Conservation (phyloP, 1,139 yeast genomes). For the Debaryomyces udenii region DNA sequence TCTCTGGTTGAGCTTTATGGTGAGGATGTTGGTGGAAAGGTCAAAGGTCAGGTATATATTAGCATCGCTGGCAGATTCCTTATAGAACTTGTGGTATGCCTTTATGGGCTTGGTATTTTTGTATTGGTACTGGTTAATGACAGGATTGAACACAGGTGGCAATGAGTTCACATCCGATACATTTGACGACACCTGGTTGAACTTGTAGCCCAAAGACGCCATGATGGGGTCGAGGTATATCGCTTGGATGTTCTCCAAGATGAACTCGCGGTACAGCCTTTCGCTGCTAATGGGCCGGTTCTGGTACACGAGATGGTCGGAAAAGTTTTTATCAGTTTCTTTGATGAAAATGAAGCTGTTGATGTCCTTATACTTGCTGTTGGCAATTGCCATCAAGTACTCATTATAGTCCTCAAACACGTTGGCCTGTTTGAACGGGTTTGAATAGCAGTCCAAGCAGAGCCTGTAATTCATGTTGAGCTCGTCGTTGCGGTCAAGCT, state of each 20-base stretch:
- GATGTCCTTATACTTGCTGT: conserved; percentile 26
- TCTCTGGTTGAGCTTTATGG: conserved; percentile 32
- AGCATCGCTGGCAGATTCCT: conserved; percentile 24
- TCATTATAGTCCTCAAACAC: conserved; percentile 42
- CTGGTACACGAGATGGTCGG: conserved; percentile 28
- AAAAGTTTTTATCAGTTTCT: conserved; percentile 39
- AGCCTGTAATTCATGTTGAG: conserved; percentile 29
- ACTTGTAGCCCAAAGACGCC: conserved; percentile 37
- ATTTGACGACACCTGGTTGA: conserved; percentile 38
- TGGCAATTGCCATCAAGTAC: conserved; percentile 32
- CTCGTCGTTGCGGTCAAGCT: conserved; percentile 28
- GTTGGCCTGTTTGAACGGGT: conserved; percentile 38
- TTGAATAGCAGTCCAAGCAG: conserved; percentile 31
- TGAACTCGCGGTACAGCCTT: conserved; percentile 38
- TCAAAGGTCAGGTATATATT: conserved; percentile 30
- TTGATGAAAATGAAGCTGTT: conserved; percentile 38
- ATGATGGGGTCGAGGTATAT: conserved; percentile 46
- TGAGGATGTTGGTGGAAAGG: conserved; percentile 28
- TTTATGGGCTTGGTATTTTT: conserved; percentile 32
- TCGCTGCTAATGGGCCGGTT: conserved; percentile 32
- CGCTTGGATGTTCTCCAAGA: conserved; percentile 39
- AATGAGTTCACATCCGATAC: conserved; percentile 23
- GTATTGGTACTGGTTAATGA: conserved; percentile 20
- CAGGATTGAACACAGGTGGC: conserved; percentile 12
- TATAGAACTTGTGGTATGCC: conserved; percentile 26